phyloP scores from a whole-genome alignment of 1,284 basidiomycete species.

The Marasmius fiardii region DNA sequence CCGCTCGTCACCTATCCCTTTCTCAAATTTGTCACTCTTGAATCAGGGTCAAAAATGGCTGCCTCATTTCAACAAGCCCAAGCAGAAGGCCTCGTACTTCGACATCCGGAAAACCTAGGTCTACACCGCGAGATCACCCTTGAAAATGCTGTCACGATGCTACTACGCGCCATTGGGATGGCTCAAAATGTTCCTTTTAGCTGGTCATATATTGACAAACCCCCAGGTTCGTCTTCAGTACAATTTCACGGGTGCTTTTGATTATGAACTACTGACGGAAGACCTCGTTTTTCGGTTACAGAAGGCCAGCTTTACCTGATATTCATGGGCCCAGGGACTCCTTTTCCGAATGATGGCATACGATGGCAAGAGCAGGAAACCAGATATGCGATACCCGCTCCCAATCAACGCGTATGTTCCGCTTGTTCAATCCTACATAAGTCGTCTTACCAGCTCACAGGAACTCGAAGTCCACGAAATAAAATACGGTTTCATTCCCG shows the following conservation, averaged over 20 bases:
- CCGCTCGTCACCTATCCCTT: neutral
- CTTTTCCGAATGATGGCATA: conserved; percentile 69
- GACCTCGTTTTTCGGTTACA: too few relatives aligned
- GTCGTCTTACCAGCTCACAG: conserved; percentile 27
- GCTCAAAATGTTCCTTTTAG: conserved; percentile 57
- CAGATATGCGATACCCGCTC: conserved; percentile 48
- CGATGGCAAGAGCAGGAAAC: conserved; percentile 69
- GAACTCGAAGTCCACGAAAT: conserved; percentile 72
- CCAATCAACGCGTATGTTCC: conserved; percentile 12
- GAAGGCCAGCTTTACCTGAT: conserved; percentile 65
- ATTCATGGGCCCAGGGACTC: conserved; percentile 50
- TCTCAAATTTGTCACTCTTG: neutral
- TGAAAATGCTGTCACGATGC: conserved; percentile 57
- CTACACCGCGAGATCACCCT: conserved; percentile 50
- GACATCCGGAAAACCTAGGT: conserved; percentile 62
- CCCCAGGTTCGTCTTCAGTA: conserved; percentile 41
- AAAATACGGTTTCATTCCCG: conserved; percentile 74
- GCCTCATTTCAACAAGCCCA: conserved; percentile 33
- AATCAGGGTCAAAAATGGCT: neutral
- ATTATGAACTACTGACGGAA: too few relatives aligned
- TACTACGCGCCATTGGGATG: conserved; percentile 52
- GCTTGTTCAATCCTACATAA: neutral
- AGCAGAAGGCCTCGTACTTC: conserved; percentile 54
- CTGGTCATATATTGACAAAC: conserved; percentile 74
- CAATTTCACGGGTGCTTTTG: conserved; percentile 4